Evolutionary conservation across 331 rosid genomes (phyloP), one percentile per base, ranked within the genome.

Genomic region (Acacia concinna): DNA sequence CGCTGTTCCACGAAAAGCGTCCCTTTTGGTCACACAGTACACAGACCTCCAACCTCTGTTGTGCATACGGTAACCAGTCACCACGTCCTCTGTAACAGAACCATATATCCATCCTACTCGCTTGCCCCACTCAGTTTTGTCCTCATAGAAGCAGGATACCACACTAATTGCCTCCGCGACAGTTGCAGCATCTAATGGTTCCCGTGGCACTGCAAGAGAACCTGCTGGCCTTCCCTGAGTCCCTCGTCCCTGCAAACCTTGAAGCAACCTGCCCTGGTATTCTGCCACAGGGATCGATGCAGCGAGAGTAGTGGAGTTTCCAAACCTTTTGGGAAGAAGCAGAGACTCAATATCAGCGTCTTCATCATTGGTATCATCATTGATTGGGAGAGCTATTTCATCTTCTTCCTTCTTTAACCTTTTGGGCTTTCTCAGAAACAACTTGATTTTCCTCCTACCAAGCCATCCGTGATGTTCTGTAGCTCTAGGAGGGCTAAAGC

Each of bases 71-170:
- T 91, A 93, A 41, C 97, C 97, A 6, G 97, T 93, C 18, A 93
- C 97, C 73, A 93, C 97, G 68, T 93, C 97, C 84, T 93, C 97
- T 37, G 97, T 93, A 25, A 93, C 97, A 51, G 97, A 93, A 27
- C 97, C 97, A 52, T 93, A 93, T 78, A 93, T 93, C 97, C 94
- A 93, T 56, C 97, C 97, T 0, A 93, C 97, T 75, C 97, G 49
- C 78, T 84, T 91, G 2, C 97, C 97, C 97, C 97, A 93, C 78
- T 91, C 97, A 31, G 97, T 93, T 75, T 85, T 90, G 46, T 93
- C 97, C 81, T 93, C 97, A 13, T 93, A 91, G 83, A 89, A 93
- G 82, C 97, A 93, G 31, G 97, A 91, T 63, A 93, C 84, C 15
- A 85, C 97, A 81, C 93, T 89, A 25, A 91, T 89, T 3, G 97